Conservation (phyloP, 2,329 filamentous ascomycete species). For the Neophaeococcomyces aloes region DNA sequence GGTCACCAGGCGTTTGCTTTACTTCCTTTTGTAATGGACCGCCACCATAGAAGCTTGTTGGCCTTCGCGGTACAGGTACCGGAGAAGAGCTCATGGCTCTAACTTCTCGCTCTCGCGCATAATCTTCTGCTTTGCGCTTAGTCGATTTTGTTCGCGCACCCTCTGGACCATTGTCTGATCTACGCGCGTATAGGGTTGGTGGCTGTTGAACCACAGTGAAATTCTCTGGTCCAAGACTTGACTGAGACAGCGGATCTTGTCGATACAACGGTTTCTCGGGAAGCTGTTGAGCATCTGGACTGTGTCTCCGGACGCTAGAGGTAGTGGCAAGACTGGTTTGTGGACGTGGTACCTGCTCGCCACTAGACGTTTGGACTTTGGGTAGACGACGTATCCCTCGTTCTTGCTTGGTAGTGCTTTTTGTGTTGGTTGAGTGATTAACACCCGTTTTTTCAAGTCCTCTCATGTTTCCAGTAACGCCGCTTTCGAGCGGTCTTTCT, state of each 20-base stretch:
- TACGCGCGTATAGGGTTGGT: slow-evolving; percentile 47
- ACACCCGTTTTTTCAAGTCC: neutral
- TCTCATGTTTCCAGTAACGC: neutral
- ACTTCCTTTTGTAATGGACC: slow-evolving; percentile 52
- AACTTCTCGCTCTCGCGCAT: slow-evolving; percentile 75
- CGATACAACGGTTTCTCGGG: slow-evolving; percentile 13
- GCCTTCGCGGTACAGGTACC: slow-evolving; percentile 56
- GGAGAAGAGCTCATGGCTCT: slow-evolving; percentile 65
- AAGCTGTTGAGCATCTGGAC: neutral
- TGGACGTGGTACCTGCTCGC: neutral
- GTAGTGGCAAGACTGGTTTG: neutral
- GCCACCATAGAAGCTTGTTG: slow-evolving; percentile 46
- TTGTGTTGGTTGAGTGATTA: neutral
- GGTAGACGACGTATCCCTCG: neutral
- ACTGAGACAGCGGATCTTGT: slow-evolving; percentile 27
- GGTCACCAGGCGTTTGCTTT: slow-evolving; percentile 51
- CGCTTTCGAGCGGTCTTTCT: neutral
- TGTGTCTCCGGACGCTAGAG: neutral
- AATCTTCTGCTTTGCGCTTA: slow-evolving; percentile 65
- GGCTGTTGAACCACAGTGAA: slow-evolving; percentile 35
- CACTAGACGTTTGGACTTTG: slow-evolving; percentile 1
- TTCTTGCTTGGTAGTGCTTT: slow-evolving; percentile 1
- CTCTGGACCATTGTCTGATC: slow-evolving; percentile 45
- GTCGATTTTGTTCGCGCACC: slow-evolving; percentile 60
- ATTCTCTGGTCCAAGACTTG: slow-evolving; percentile 31